Base-by-base conservation (phyloP, 1,284 basidiomycete species). In the Mycosarcoma maydis region DNA sequence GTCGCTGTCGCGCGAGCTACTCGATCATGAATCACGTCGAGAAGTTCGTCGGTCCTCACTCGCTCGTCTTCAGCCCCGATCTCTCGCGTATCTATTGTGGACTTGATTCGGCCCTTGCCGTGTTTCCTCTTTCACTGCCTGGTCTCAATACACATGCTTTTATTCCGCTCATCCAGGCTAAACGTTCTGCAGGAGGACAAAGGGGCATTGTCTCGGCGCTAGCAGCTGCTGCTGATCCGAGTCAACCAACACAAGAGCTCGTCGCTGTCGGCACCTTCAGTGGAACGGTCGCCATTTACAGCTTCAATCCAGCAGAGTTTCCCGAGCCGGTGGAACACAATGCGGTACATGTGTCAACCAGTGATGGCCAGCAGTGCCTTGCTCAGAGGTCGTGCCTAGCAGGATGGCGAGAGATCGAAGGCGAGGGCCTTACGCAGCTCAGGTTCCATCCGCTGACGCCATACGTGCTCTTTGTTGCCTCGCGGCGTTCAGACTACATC, bases 1-100 rank as follows among this genome's bases (percentile, higher is more conserved):
- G 66, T 16, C 24, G 46, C 17, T 46, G 47, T 4, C 56, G 65
- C 4, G 72, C 71, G 7, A 72, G 54, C 33, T 77, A 77, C 44
- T 67, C 72, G 8, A 61, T 77, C 51, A 74, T 76, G 68, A 66
- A 77, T 22, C 75, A 77, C 46, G 59, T 72, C 40, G 75, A 77
- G 44, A 56, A 61, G 17, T 77, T 72, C 37, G 52, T 74, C 17
- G 73, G 62, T 14, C 73, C 75, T 22, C 65, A 72, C 23, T 54
- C 66, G 20, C 46, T 77, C 17, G 68, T 55, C 3, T 72, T 77
- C 50, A 73, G 68, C 39, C 54, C 64, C 3, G 68, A 74, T 20
- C 61, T 73, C n/a, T 60, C 52, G 16, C 69, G 72, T 0, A 49
- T 77, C 34, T 76, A 76, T 46, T 67, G 68, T 37, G 75, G 72